Conservation (phyloP, 345 rosid species). For the Erysimum cheiranthoides region DNA sequence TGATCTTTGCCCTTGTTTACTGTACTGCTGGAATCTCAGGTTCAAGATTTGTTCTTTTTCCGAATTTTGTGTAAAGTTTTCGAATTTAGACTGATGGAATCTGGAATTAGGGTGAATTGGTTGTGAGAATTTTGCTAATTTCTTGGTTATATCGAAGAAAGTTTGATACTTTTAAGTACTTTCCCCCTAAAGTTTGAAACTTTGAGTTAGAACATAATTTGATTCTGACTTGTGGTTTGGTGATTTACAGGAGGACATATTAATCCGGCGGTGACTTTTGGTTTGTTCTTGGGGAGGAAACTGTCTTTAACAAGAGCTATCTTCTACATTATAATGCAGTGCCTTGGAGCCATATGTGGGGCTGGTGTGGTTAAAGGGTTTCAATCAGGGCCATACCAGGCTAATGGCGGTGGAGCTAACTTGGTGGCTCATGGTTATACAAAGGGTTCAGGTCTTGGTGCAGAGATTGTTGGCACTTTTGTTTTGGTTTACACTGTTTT, state of each 20-base stretch:
- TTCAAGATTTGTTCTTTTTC: conserved; percentile 15
- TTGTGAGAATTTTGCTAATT: conserved; percentile 27
- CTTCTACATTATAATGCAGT: conserved; percentile 69
- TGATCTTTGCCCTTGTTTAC: conserved; percentile 84
- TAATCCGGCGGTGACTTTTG: conserved; percentile 76
- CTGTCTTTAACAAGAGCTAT: conserved; percentile 69
- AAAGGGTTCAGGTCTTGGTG: conserved; percentile 75
- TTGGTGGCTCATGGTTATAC: conserved; percentile 63
- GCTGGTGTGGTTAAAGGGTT: conserved; percentile 79
- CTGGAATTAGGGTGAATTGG: conserved; percentile 3
- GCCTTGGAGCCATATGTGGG: conserved; percentile 77
- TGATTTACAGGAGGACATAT: conserved; percentile 66
- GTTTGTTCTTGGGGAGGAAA: conserved; percentile 70
- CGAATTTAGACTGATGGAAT: background rate
- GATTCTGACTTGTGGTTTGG: conserved; percentile 9
- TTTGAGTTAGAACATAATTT: background rate
- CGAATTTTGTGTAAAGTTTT: background rate
- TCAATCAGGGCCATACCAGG: conserved; percentile 43
- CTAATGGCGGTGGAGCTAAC: conserved; percentile 67
- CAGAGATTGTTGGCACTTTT: conserved; percentile 75
- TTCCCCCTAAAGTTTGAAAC: background rate
- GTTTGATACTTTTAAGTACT: background rate
- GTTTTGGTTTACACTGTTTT: conserved; percentile 74
- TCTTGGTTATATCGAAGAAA: background rate
- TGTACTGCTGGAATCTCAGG: conserved; percentile 84